Evolutionary conservation across 208 protist genomes (phyloP).

Genomic region (Angomonas deanei): DNA sequence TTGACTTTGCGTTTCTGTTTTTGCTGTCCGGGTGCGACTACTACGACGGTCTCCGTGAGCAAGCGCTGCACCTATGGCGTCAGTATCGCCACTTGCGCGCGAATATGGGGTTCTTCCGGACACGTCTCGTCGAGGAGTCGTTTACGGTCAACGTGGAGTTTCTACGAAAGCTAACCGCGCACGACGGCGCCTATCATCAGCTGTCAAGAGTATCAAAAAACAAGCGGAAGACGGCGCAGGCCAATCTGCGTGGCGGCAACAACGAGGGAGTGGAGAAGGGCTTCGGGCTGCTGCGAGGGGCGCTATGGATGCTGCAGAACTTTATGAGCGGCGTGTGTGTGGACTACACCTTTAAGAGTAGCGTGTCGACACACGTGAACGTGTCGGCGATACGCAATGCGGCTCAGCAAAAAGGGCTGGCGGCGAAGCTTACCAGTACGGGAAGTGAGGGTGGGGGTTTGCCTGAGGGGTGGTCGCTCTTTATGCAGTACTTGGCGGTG

Average conservation of each 20-base stretch:
- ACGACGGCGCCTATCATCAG: slow-evolving; percentile 8
- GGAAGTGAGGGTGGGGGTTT: no score
- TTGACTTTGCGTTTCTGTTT: slow-evolving; percentile 83
- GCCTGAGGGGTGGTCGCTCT: slow-evolving; percentile 32
- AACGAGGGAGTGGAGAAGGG: slow-evolving; percentile 26
- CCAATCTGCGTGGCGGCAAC: slow-evolving; percentile 14
- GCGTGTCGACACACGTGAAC: slow-evolving; percentile 10
- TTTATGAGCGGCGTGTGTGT: slow-evolving; percentile 42
- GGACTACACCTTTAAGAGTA: slow-evolving; percentile 56
- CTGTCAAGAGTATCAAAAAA: slow-evolving; percentile 22
- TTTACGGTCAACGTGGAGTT: slow-evolving; percentile 64
- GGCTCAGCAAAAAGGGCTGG: slow-evolving; percentile 18
- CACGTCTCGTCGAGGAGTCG: slow-evolving; percentile 29
- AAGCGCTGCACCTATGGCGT: slow-evolving; percentile 46
- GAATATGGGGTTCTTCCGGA: slow-evolving; percentile 55
- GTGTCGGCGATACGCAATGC: slow-evolving; percentile 35
- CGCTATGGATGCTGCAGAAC: slow-evolving; percentile 63
- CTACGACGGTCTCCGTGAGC: slow-evolving; percentile 54
- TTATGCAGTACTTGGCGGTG: slow-evolving; percentile 73
- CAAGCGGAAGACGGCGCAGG: slow-evolving; percentile 32
- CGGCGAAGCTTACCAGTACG: no score
- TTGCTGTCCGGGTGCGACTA: slow-evolving; percentile 75
- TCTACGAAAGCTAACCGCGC: slow-evolving; percentile 30
- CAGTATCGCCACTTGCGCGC: slow-evolving; percentile 66
- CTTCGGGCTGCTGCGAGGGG: slow-evolving; percentile 44